These are phyloP conservation scores for Fusarium robinianum DNA, from an alignment of 2,329 filamentous ascomycete genomes.

Conservation along the genomic window DNA sequence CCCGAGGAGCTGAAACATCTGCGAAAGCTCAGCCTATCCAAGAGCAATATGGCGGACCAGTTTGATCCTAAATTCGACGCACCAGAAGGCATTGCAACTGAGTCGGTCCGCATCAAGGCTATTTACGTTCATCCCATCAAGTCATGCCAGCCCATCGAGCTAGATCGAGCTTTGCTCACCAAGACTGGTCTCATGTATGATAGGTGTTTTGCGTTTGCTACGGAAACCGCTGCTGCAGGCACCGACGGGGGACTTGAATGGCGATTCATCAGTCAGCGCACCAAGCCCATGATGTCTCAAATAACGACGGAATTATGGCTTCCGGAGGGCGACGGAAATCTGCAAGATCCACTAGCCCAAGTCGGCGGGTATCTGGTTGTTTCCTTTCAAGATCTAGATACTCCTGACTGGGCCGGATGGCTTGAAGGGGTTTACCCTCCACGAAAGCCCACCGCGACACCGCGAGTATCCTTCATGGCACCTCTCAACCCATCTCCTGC, in stretches of 20 bases:
- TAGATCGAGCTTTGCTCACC: conserved; percentile 28
- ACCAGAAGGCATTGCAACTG: conserved; percentile 1
- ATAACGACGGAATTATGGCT: conserved; percentile 25
- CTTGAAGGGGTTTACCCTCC: not conserved
- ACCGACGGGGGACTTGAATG: conserved; percentile 15
- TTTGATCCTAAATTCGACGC: conserved; percentile 19
- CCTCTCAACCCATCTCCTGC: not conserved
- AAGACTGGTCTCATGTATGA: conserved; percentile 36
- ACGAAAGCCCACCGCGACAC: fast-evolving
- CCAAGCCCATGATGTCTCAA: conserved; percentile 25
- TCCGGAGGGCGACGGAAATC: not conserved
- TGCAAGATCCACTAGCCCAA: not conserved
- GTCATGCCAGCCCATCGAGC: conserved; percentile 35
- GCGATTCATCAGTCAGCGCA: conserved; percentile 38
- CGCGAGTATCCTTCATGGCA: not conserved
- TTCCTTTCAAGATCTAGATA: conserved; percentile 11
- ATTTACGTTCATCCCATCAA: conserved; percentile 38
- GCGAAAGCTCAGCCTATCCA: conserved; percentile 21
- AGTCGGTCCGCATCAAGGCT: conserved; percentile 33
- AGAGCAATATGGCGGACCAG: conserved; percentile 37
- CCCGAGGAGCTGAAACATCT: conserved; percentile 17
- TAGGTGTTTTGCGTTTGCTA: conserved; percentile 37
- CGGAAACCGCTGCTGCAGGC: conserved; percentile 32
- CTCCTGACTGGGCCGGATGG: not conserved
- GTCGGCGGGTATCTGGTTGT: conserved; percentile 12